Percentiles rank a stretch among this genome's conserved stretches.
These are phyloP conservation scores for Zygotorulaspora mrakii DNA, from an alignment of 1,139 yeast species.

Conservation along the genomic window DNA sequence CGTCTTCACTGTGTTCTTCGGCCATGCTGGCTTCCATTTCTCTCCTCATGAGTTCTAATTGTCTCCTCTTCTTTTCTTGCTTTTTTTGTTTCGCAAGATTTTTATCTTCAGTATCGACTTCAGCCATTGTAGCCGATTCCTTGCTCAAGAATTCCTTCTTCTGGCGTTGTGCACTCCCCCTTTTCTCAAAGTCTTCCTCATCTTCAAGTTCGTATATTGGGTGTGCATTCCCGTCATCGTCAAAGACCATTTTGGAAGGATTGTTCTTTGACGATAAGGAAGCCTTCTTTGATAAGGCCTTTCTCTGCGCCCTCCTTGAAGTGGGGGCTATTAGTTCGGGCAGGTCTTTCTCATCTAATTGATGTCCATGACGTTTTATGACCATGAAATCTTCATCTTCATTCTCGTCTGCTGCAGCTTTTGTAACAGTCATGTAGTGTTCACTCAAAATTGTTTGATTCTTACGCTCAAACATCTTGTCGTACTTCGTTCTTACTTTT, in stretches of 20 bases:
- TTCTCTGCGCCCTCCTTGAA: conserved; percentile 84
- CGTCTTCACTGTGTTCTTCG: conserved; percentile 37
- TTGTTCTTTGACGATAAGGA: conserved; percentile 61
- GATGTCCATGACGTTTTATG: conserved; percentile 74
- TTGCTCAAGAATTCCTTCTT: conserved; percentile 60
- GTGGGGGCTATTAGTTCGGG: conserved; percentile 60
- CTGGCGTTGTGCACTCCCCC: conserved; percentile 70
- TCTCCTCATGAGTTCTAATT: conserved; percentile 74
- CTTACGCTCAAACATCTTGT: conserved; percentile 91
- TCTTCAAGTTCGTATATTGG: conserved; percentile 86
- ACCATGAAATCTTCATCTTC: conserved; percentile 76
- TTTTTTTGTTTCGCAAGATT: conserved; percentile 75
- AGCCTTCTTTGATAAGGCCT: conserved; percentile 81
- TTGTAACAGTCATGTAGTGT: conserved; percentile 72
- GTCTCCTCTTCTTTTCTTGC: conserved; percentile 82
- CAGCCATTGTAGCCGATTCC: conserved; percentile 66
- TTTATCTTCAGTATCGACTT: conserved; percentile 75
- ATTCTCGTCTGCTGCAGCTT: conserved; percentile 41
- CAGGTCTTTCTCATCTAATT: conserved; percentile 57
- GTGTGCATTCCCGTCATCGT: conserved; percentile 91
- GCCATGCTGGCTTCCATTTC: conserved; percentile 42
- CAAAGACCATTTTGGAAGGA: conserved; percentile 79
- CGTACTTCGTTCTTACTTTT: conserved; percentile 80
- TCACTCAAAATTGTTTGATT: conserved; percentile 91
- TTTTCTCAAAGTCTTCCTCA: conserved; percentile 77